phyloP scores from a whole-genome alignment of 495 filamentous ascomycete genomes.

The Penicillium fimorum region DNA sequence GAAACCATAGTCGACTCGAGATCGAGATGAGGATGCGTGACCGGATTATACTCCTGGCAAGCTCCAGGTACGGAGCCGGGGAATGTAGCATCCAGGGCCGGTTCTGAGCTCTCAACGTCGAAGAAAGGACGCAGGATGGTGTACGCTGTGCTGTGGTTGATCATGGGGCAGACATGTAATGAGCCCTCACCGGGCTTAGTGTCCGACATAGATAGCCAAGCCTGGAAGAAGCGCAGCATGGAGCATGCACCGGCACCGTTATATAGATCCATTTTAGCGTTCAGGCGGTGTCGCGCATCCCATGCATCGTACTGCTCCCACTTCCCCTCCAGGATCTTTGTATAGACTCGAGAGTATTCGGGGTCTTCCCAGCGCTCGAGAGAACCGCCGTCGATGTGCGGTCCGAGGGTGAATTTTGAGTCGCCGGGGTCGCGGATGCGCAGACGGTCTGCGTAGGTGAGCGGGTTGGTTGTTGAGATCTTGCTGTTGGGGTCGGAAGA shows the following conservation, averaged over 20 bases:
- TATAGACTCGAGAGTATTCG: slow-evolving; percentile 76
- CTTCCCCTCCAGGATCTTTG: slow-evolving; percentile 65
- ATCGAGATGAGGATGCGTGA: slow-evolving; percentile 74
- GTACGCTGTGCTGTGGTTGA: slow-evolving; percentile 73
- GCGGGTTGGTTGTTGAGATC: slow-evolving; percentile 64
- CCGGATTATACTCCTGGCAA: slow-evolving; percentile 71
- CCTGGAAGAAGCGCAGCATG: slow-evolving; percentile 86
- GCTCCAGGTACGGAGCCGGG: slow-evolving; percentile 75
- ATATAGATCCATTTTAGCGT: slow-evolving; percentile 72
- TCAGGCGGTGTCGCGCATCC: slow-evolving; percentile 67
- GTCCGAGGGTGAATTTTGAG: slow-evolving; percentile 75
- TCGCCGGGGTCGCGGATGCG: slow-evolving; percentile 67
- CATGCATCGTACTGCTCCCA: slow-evolving; percentile 86
- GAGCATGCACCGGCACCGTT: slow-evolving; percentile 78
- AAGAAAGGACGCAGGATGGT: slow-evolving; percentile 87
- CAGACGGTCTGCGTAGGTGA: slow-evolving; percentile 77
- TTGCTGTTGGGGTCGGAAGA: slow-evolving; percentile 57
- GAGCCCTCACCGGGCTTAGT: slow-evolving; percentile 74
- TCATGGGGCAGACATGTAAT: slow-evolving; percentile 77
- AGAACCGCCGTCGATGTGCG: slow-evolving; percentile 81
- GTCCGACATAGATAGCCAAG: slow-evolving; percentile 78
- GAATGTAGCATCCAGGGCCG: slow-evolving; percentile 44
- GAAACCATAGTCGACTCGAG: slow-evolving; percentile 74
- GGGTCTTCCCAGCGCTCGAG: slow-evolving; percentile 83
- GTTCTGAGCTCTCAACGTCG: slow-evolving; percentile 48